These are phyloP conservation scores for Parietichytrium sp. DNA, from an alignment of 108 stramenopile genomes.

Conservation along the genomic window DNA sequence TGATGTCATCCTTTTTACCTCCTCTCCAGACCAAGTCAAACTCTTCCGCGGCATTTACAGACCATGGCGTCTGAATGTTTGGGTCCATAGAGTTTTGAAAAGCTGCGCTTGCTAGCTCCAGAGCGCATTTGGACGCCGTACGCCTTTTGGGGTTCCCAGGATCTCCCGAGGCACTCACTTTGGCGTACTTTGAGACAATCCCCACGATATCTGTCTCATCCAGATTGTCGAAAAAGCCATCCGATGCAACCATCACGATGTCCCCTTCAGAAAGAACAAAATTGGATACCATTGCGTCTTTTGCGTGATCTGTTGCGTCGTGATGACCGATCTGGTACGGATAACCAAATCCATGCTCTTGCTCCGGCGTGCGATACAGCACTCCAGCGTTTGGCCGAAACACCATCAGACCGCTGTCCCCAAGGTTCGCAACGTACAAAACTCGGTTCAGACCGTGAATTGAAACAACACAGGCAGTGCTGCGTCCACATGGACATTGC, in stretches of 20 bases:
- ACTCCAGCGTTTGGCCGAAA: background rate
- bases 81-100: background rate
- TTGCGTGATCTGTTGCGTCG: conserved; percentile 12
- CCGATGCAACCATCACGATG: background rate
- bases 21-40: conserved; percentile 16
- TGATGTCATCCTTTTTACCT: conserved; percentile 34
- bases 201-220: background rate
- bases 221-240: conserved; percentile 17
- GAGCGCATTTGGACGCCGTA: background rate
- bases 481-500: too few relatives aligned
- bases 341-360: conserved; percentile 20
- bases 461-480: background rate
- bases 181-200: background rate
- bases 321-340: conserved; percentile 28
- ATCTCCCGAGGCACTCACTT: too few relatives aligned
- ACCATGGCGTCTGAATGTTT: background rate
- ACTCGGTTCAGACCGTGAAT: conserved; percentile 4
- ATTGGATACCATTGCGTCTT: background rate
- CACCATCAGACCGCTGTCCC: background rate
- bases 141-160: too few relatives aligned
- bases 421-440: background rate
- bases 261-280: background rate
- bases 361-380: conserved; percentile 13
- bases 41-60: background rate
- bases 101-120: background rate